Conservation (phyloP, 2,329 filamentous ascomycete genomes). For the Aureobasidium sp. region DNA sequence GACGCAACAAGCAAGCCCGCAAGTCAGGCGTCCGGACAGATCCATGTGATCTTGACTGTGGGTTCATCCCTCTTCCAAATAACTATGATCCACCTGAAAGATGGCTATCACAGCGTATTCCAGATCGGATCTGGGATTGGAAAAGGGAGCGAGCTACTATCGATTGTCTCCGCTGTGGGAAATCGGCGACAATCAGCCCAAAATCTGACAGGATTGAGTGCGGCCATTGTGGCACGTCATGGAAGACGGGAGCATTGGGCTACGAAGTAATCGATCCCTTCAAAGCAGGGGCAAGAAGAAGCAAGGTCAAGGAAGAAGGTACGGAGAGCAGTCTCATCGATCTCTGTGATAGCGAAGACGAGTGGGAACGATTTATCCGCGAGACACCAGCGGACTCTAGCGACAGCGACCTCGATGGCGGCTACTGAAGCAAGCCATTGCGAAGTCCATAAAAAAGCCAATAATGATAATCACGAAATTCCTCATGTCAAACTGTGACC, state of each 20-base stretch:
- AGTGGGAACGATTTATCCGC: not conserved
- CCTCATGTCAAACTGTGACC: not conserved
- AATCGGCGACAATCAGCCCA: conserved; percentile 19
- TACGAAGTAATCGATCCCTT: conserved; percentile 25
- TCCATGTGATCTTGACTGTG: conserved; percentile 26
- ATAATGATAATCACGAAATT: not conserved
- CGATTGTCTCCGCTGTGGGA: conserved; percentile 35
- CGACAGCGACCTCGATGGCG: not conserved
- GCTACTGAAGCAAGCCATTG: not conserved
- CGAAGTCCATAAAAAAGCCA: not conserved
- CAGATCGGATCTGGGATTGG: conserved; percentile 27
- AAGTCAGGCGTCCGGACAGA: conserved; percentile 21
- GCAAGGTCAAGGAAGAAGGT: not conserved
- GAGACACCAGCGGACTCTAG: not conserved
- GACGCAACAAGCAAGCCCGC: conserved; percentile 10
- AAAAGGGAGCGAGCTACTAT: not conserved
- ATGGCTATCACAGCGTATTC: conserved; percentile 39
- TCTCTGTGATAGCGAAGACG: not conserved
- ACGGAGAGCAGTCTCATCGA: not conserved
- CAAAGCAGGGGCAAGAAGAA: not conserved
- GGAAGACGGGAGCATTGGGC: conserved; percentile 33
- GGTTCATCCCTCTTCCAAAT: conserved; percentile 28
- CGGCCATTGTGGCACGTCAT: conserved; percentile 26
- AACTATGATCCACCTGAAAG: conserved; percentile 19
- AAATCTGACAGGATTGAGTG: conserved; percentile 25